Base-by-base conservation (phyloP, 768 basidiomycete species). In the Sporobolomyces phaffii region DNA sequence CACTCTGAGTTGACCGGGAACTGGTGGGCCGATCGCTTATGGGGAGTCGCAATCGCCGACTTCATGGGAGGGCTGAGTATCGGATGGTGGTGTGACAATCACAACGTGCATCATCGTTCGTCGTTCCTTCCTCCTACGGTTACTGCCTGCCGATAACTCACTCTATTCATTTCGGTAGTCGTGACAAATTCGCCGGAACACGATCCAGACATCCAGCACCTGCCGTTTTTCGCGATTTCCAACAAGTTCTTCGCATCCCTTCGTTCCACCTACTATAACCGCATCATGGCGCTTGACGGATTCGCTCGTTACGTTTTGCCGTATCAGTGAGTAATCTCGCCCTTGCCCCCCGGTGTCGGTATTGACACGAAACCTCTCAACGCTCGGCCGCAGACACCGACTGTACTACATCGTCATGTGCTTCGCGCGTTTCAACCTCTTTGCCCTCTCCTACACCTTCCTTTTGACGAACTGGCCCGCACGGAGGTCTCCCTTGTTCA, bases 111-210 rank as follows among this genome's bases (percentile, higher is more conserved):
- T 80, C 93, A 97, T 79, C 81, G 91, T 91, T 76, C 81, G 92
- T 83, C 28, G 33, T 45, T 29, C 28, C 18, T 51, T 31, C 18
- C 48, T 48, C 59, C 20, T 41, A 38, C 51, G 63, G 56, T 60
- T 40, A 49, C 33, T 26, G 24, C 18, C 10, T 53, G 34, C 60
- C 24, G 44, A 60, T 26, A n/a, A 48, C 45, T 58, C 57, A 61
- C 53, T 20, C 41, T n/a, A 65, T 66, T 40, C 60, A 58, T 38
- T 31, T 60, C 50, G 34, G 10, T 72, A 96, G 92, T 97, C 57
- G 90, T 97, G 58, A 88, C 94, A n/a, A 97, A 98, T 75, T 91
- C 97, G 71, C 92, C 91, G 8, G 87, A 92, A 50, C 96, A 99
- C 86, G 92, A 81, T 69, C 81, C 81, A 17, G 81, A 82, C 64